phyloP scores from a whole-genome alignment of 768 basidiomycete genomes.

The Boletus sp. region DNA sequence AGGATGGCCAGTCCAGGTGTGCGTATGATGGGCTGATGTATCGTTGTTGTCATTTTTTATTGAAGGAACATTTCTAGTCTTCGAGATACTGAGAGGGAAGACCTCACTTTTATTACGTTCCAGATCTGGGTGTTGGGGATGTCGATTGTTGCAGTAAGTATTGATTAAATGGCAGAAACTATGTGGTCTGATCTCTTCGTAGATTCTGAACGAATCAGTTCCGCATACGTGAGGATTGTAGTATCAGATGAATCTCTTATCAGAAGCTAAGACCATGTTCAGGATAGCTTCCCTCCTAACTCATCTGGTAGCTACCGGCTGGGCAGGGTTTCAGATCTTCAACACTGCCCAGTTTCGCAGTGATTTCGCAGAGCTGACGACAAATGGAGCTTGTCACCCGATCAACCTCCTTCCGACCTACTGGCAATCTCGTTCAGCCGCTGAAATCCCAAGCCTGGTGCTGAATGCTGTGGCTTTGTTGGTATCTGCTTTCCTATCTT shows the following conservation, averaged over 20 bases:
- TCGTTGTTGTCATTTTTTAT: neutral
- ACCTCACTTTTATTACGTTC: constrained; percentile 74
- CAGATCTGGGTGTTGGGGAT: constrained; percentile 80
- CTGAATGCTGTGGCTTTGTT: constrained; percentile 62
- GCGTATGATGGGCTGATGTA: constrained; percentile 28
- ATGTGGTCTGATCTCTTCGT: neutral
- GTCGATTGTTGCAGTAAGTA: constrained; percentile 59
- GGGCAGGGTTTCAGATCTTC: constrained; percentile 67
- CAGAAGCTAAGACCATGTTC: neutral
- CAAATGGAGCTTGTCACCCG: constrained; percentile 61
- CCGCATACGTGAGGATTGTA: constrained; percentile 54
- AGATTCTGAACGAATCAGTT: constrained; percentile 69
- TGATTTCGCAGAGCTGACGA: constrained; percentile 56
- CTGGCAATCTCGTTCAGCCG: constrained; percentile 57
- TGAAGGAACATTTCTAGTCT: constrained; percentile 42
- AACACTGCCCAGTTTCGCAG: constrained; percentile 57
- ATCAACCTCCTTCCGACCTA: constrained; percentile 58
- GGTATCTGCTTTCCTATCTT: constrained; percentile 63
- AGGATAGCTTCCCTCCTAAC: constrained; percentile 68
- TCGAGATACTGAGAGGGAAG: constrained; percentile 71
- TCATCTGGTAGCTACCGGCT: constrained; percentile 69
- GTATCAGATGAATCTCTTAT: neutral
- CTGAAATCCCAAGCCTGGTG: constrained; percentile 64
- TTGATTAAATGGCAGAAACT: constrained; percentile 19
- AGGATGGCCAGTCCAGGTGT: constrained; percentile 72